phyloP scores from a whole-genome alignment of 768 basidiomycete genomes.

The Psilocybe cyanescens region DNA sequence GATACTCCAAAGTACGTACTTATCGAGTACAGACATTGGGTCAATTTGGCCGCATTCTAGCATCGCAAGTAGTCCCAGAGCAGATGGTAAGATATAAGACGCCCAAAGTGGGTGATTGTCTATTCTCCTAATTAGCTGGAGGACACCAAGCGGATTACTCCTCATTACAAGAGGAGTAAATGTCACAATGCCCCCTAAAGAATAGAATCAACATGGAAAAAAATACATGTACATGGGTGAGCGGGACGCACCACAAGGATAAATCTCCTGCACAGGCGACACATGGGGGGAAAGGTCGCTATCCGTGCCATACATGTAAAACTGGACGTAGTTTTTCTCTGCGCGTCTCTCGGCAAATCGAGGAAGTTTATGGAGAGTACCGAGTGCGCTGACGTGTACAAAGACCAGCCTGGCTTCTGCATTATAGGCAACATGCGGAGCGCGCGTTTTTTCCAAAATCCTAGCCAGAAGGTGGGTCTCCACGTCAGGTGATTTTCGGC shows the following conservation, averaged over 20 bases:
- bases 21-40: conserved; percentile 42
- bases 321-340: conserved; percentile 51
- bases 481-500: conserved; percentile 10
- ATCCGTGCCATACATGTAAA: conserved; percentile 74
- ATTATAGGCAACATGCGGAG: conserved; percentile 39
- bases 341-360: conserved; percentile 49
- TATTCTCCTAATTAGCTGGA: conserved; percentile 52
- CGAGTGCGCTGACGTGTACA: conserved; percentile 63
- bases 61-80: conserved; percentile 58
- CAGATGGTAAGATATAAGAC: conserved; percentile 67
- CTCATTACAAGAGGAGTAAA: conserved; percentile 67
- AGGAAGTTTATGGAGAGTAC: conserved; percentile 50
- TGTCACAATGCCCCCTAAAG: conserved; percentile 71
- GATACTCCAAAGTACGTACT: conserved; percentile 24
- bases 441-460: conserved; percentile 48
- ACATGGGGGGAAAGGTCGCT: conserved; percentile 47
- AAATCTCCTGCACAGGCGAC: conserved; percentile 73
- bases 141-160: conserved; percentile 52
- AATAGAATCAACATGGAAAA: conserved; percentile 1
- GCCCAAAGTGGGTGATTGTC: conserved; percentile 69
- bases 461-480: conserved; percentile 46
- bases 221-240: neutral
- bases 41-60: conserved; percentile 40
- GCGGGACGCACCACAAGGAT: conserved; percentile 58
- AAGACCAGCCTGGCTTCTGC: conserved; percentile 58